Evolutionary conservation across 495 filamentous ascomycete genomes (phyloP), one percentile per base, ranked within the genome.

Genomic region (Aspergillus cristatus): DNA sequence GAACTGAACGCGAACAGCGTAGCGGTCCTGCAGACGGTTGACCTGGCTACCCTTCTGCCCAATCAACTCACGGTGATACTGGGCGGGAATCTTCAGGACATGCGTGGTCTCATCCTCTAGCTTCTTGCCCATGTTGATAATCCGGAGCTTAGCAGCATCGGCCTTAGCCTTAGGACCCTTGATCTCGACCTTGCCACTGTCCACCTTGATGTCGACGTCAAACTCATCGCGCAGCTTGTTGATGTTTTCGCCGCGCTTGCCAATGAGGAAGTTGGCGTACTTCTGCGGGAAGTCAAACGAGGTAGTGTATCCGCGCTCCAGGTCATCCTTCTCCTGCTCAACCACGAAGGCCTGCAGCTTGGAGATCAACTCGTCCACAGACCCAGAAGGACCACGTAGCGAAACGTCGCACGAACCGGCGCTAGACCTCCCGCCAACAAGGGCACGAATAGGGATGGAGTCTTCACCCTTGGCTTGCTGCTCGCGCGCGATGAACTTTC

Each of bases 171-270:
- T 72, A 10, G 79, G 79, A n/a, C 79, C 79, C 56, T 81, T 81
- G 50, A 83, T 68, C 43, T 80, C 76, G 22, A 82, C 76, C 60
- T 77, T 80, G 46, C 79, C 79, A 33, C 81, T 76, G 41, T 77
- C 70, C 24, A 97, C 77, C 53, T 93, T 84, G 48, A 99, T 96
- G 31, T 97, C 91, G 22, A 99, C 93, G 55, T 97, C 93, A 48
- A 93, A 94, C 54, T 91, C 86, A 22, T 97, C 91, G 13, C 88
- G 83, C n/a, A 95, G 70, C 54, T 93, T 89, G 43, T 85, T 86
- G 63, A 97, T 91, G 58, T 90, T 90, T 63, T 88, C 88, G 16
- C 91, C 91, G 28, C 79, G 77, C 56, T 83, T 86, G 40, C 91
- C 91, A 46, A 99, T 96, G 13, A 99, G 71, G 56, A 88, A 79